Percentiles rank a stretch among this genome's conserved stretches.
phyloP scores from a whole-genome alignment of 2,329 filamentous ascomycete genomes.

The Arachnopeziza araneosa region DNA sequence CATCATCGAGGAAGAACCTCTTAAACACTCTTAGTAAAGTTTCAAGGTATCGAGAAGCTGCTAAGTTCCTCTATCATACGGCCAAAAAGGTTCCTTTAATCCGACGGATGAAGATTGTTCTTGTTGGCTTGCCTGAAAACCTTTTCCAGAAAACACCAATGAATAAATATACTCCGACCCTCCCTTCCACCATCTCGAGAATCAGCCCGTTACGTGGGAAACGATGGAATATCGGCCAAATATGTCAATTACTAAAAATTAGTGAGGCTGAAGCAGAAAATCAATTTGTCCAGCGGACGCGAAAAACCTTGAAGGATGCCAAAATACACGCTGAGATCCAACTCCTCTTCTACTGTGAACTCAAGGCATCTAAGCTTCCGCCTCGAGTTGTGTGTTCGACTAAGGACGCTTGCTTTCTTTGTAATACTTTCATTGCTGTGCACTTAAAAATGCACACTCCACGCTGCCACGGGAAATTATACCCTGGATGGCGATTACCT shows the following conservation, averaged over 20 bases:
- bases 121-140: constrained; percentile 1
- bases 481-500: constrained; percentile 7
- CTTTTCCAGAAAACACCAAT: constrained; percentile 5
- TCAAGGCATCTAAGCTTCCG: not conserved
- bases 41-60: constrained; percentile 7
- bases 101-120: constrained; percentile 7
- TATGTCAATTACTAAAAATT: constrained; percentile 5
- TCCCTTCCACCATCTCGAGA: constrained; percentile 3
- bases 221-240: constrained; percentile 3
- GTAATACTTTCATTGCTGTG: constrained; percentile 7
- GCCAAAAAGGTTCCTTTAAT: constrained; percentile 5
- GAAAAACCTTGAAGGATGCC: constrained; percentile 9
- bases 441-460: constrained; percentile 6
- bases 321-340: constrained; percentile 13
- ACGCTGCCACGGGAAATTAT: constrained; percentile 8
- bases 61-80: constrained; percentile 6
- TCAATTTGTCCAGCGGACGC: constrained; percentile 6
- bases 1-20: constrained; percentile 9
- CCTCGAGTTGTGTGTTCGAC: constrained; percentile 11
- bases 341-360: constrained; percentile 9
- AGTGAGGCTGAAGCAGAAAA: constrained; percentile 9
- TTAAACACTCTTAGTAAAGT: constrained; percentile 7
- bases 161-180: constrained; percentile 1
- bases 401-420: constrained; percentile 11
- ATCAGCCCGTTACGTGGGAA: constrained; percentile 5